Conservation (phyloP, 1,139 yeast genomes). For the Taphrina pruni region DNA sequence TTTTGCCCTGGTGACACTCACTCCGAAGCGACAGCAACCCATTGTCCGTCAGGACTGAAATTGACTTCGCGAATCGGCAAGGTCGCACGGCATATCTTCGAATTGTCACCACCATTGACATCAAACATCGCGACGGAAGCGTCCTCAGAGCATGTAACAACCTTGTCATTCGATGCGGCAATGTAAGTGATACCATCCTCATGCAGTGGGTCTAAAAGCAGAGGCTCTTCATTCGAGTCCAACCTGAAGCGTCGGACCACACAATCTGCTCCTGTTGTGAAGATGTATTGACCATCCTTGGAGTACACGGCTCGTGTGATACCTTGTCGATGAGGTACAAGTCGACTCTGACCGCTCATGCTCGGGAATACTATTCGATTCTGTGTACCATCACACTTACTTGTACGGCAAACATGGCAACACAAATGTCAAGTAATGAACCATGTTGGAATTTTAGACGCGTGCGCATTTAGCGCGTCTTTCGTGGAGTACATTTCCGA, state of each 20-base stretch:
- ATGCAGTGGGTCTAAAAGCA: slow-evolving; percentile 49
- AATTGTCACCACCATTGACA: slow-evolving; percentile 47
- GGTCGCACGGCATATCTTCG: slow-evolving; percentile 53
- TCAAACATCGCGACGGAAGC: slow-evolving; percentile 53
- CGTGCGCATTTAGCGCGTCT: too few relatives aligned
- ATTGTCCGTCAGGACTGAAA: slow-evolving; percentile 72
- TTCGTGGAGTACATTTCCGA: too few relatives aligned
- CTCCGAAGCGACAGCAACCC: slow-evolving; percentile 77
- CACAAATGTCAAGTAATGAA: too few relatives aligned
- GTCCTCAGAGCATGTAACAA: slow-evolving; percentile 53
- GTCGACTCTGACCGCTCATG: slow-evolving; percentile 17
- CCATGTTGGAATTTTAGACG: too few relatives aligned
- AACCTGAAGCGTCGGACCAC: slow-evolving; percentile 52
- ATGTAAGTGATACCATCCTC: slow-evolving; percentile 49
- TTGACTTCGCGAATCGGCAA: slow-evolving; percentile 70
- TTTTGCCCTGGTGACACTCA: slow-evolving; percentile 32
- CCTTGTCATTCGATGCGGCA: slow-evolving; percentile 46
- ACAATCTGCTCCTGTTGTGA: slow-evolving; percentile 53
- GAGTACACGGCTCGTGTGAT: slow-evolving; percentile 52
- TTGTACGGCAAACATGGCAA: too few relatives aligned
- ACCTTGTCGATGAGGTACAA: slow-evolving; percentile 51
- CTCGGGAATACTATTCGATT: too few relatives aligned
- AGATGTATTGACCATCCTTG: slow-evolving; percentile 50
- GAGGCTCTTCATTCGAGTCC: slow-evolving; percentile 50
- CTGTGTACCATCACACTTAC: too few relatives aligned